Evolutionary conservation across 371 early-diverging fungal genomes (phyloP).

Genomic region (Chytridium lagenaria): DNA sequence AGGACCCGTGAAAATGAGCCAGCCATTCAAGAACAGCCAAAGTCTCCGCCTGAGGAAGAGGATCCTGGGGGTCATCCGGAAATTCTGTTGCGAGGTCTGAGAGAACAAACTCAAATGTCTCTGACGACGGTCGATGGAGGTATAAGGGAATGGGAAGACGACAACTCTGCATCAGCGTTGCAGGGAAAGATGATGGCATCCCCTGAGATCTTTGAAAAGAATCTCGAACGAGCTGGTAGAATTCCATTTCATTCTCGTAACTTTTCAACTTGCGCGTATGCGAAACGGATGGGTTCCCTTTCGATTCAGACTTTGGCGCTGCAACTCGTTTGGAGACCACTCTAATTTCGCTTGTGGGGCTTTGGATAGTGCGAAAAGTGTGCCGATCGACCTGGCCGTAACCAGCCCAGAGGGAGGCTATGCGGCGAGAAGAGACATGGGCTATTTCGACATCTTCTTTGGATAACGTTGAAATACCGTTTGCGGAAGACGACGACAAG

Average conservation of each 20-base stretch:
- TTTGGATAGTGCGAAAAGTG: background rate
- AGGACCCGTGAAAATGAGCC: background rate
- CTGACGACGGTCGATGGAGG: background rate
- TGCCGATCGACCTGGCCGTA: background rate
- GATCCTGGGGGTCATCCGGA: background rate
- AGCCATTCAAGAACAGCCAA: background rate
- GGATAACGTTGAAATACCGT: background rate
- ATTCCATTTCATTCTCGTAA: conserved; percentile 3
- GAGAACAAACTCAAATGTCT: conserved; percentile 1
- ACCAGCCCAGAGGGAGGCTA: conserved; percentile 12
- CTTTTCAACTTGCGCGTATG: conserved; percentile 1
- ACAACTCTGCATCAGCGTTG: background rate
- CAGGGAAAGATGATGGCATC: background rate
- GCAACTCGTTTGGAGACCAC: background rate
- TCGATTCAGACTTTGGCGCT: background rate
- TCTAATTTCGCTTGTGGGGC: background rate
- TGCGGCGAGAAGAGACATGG: background rate
- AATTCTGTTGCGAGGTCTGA: background rate
- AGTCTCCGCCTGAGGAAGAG: background rate
- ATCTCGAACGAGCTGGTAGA: background rate
- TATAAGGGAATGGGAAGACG: background rate
- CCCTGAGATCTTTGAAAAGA: background rate
- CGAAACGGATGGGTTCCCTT: background rate
- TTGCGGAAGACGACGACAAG: no score
- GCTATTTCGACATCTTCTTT: background rate